A percentile compares a stretch with the other conserved stretches of the same genome.
phyloP scores from a whole-genome alignment of 2,329 filamentous ascomycete species.

The Tothia fuscella region DNA sequence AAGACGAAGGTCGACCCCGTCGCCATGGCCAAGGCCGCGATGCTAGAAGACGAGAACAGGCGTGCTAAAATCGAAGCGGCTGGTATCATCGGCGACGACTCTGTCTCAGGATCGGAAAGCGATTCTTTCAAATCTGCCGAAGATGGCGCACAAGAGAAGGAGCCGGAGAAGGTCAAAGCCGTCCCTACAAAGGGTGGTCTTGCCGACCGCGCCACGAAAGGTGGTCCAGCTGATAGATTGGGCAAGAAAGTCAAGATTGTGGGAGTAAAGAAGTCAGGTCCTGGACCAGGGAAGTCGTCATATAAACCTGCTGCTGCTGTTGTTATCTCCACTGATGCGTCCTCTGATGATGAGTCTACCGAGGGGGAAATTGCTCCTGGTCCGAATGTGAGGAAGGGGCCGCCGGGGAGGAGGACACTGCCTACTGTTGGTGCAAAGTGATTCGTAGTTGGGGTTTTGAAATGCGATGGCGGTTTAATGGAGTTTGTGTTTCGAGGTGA shows the following conservation, averaged over 20 bases:
- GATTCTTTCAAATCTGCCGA: constrained; percentile 16
- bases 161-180: not conserved
- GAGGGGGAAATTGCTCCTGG: not conserved
- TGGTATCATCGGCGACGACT: constrained; percentile 17
- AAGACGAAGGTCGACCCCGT: constrained; percentile 14
- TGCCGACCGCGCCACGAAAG: not conserved
- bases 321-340: not conserved
- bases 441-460: not conserved
- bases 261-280: no score
- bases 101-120: constrained; percentile 13
- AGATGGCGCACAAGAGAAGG: constrained; percentile 15
- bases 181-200: not conserved
- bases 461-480: no score
- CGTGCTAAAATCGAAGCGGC: constrained; percentile 23
- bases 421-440: not conserved
- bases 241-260: constrained; percentile 27
- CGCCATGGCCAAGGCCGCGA: constrained; percentile 14
- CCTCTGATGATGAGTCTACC: not conserved
- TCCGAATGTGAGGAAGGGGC: not conserved
- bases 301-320: not conserved
- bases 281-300: no score
- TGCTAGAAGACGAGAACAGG: constrained; percentile 22
- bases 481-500: no score
- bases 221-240: constrained; percentile 13
- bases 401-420: constrained; percentile 1